phyloP scores from a whole-genome alignment of 306 rosid genomes.

The Oemleria cerasiformis region DNA sequence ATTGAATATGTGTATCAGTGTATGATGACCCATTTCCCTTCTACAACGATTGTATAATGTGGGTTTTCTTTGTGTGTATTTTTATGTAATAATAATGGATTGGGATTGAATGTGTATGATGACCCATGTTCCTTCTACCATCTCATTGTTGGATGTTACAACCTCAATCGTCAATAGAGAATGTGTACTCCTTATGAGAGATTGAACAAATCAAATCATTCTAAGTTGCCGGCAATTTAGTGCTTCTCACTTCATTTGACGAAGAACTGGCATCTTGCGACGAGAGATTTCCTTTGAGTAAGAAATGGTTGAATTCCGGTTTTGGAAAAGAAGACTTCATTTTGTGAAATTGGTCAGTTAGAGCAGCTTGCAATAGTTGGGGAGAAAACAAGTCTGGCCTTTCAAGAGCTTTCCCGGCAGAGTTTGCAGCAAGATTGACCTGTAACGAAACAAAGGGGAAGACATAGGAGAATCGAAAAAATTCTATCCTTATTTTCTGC shows the following conservation, averaged over 20 bases:
- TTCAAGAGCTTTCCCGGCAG: slow-evolving; percentile 39
- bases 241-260: slow-evolving; percentile 12
- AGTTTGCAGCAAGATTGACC: slow-evolving; percentile 35
- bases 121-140: too few species aligned
- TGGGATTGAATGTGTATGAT: too few species aligned
- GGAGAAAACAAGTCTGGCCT: slow-evolving; percentile 34
- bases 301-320: slow-evolving; percentile 8
- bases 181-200: not conserved
- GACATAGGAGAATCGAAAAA: not conserved
- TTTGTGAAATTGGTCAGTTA: slow-evolving; percentile 28
- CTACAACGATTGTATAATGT: too few species aligned
- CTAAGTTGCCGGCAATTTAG: slow-evolving; percentile 7
- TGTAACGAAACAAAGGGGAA: slow-evolving; percentile 3
- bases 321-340: slow-evolving; percentile 22
- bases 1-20: too few species aligned
- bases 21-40: too few species aligned
- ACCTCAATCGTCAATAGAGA: not conserved
- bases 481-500: not conserved
- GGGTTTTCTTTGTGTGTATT: too few species aligned
- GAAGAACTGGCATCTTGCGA: slow-evolving; percentile 7
- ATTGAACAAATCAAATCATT: not conserved
- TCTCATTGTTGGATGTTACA: not conserved
- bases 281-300: slow-evolving; percentile 24
- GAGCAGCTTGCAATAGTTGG: slow-evolving; percentile 34
- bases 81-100: too few species aligned